phyloP scores from a whole-genome alignment of 225 moss, liverwort and hornwort species.

The Asterella californica region DNA sequence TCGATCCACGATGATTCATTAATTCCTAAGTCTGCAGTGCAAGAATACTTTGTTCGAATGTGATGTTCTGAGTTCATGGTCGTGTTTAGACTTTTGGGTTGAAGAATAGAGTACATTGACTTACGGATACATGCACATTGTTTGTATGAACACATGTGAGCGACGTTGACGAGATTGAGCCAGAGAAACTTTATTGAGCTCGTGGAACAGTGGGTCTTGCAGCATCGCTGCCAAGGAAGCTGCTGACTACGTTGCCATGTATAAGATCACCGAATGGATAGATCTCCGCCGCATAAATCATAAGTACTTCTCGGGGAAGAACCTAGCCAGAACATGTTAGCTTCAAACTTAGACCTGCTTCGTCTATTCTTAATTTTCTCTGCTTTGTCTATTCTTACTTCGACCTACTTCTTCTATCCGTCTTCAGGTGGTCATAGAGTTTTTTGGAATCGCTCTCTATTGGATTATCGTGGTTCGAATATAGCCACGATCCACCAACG shows the following conservation, averaged over 20 bases:
- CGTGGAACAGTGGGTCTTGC: not conserved
- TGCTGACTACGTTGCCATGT: conserved; percentile 65
- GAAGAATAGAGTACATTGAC: not conserved
- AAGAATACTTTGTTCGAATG: too few species aligned
- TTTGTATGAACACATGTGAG: not conserved
- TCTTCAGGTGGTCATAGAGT: too few species aligned
- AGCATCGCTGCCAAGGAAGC: conserved; percentile 67
- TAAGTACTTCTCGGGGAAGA: conserved; percentile 66
- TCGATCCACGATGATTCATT: too few species aligned
- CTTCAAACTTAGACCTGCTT: too few species aligned
- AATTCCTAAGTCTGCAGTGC: too few species aligned
- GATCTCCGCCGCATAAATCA: conserved; percentile 84
- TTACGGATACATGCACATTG: not conserved
- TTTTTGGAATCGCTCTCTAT: too few species aligned
- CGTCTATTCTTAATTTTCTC: too few species aligned
- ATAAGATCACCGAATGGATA: conserved; percentile 71
- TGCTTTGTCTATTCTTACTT: too few species aligned
- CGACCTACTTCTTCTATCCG: too few species aligned
- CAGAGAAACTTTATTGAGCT: not conserved
- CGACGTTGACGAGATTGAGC: not conserved
- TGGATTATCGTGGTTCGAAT: too few species aligned
- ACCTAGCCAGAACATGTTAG: conserved; percentile 46
- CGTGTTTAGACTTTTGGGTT: not conserved
- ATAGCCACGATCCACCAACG: too few species aligned
- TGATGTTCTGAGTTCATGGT: not conserved